A percentile compares a stretch with the other conserved stretches of the same genome.
These are phyloP conservation scores for Lentinula edodes DNA, from an alignment of 768 basidiomycete genomes.

Conservation along the genomic window DNA sequence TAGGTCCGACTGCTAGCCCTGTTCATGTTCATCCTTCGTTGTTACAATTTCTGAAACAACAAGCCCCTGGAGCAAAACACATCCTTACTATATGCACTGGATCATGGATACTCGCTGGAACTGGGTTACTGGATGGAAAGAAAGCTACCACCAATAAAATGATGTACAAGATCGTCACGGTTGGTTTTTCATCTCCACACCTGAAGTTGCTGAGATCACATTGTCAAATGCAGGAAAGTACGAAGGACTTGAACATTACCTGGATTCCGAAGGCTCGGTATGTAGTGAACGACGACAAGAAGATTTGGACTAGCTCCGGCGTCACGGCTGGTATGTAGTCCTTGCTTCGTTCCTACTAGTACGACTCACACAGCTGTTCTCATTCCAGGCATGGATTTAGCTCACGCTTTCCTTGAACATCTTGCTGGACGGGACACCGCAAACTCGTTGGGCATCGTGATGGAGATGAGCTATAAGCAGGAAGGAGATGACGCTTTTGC, in stretches of 20 bases:
- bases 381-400: constrained; percentile 24
- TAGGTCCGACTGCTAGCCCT: neutral
- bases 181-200: constrained; percentile 5
- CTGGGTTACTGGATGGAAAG: constrained; percentile 26
- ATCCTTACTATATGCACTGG: constrained; percentile 30
- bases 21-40: constrained; percentile 5
- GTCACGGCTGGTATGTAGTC: constrained; percentile 26
- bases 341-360: neutral
- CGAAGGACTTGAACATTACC: constrained; percentile 18
- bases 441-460: constrained; percentile 10
- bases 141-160: constrained; percentile 33
- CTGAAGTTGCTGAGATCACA: no score
- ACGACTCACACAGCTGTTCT: neutral
- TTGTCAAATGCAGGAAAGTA: constrained; percentile 12
- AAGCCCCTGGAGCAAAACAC: constrained; percentile 23
- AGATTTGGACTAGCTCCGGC: constrained; percentile 33
- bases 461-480: constrained; percentile 16
- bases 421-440: constrained; percentile 19
- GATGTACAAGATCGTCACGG: constrained; percentile 19
- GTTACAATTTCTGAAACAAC: constrained; percentile 21
- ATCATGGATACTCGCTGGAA: constrained; percentile 24
- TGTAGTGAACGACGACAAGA: constrained; percentile 29
- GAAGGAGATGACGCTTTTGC: constrained; percentile 24
- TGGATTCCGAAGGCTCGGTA: constrained; percentile 33
- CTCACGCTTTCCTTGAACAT: constrained; percentile 26